Evolutionary conservation across 75 land plant genomes (phyloP).

Genomic region (Sequoia sempervirens): DNA sequence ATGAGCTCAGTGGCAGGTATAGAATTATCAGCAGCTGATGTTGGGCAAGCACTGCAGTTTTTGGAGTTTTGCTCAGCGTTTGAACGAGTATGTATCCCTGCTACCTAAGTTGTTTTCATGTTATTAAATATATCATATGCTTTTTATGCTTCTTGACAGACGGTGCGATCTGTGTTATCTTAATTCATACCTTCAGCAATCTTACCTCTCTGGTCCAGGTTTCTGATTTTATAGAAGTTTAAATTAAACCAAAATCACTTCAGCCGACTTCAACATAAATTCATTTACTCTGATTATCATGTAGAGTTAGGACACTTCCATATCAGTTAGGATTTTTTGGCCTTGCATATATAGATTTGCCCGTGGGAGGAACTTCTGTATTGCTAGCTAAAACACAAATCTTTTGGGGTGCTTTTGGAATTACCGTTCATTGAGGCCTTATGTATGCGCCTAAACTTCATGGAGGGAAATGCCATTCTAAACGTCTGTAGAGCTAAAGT

Average conservation of each 20-base stretch:
- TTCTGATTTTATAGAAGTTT: background rate
- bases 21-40: conserved; percentile 48
- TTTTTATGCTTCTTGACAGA: background rate
- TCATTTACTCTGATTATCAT: background rate
- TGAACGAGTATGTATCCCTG: conserved; percentile 34
- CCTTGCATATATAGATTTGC: too few relatives aligned
- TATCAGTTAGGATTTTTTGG: background rate
- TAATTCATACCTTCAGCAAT: background rate
- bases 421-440: background rate
- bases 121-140: background rate
- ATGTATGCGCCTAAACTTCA: background rate
- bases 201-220: background rate
- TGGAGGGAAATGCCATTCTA: background rate
- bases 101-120: background rate
- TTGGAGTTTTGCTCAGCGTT: conserved; percentile 86
- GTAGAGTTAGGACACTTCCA: background rate
- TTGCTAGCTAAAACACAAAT: background rate
- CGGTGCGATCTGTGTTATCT: too few relatives aligned
- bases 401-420: background rate
- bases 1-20: conserved; percentile 47
- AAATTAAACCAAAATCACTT: background rate
- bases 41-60: conserved; percentile 83
- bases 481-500: background rate
- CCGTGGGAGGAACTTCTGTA: background rate
- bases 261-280: background rate